A percentile compares a stretch with the other conserved stretches of the same genome.
phyloP scores from a whole-genome alignment of 441 rosid genomes.

The Erodium trifolium region DNA sequence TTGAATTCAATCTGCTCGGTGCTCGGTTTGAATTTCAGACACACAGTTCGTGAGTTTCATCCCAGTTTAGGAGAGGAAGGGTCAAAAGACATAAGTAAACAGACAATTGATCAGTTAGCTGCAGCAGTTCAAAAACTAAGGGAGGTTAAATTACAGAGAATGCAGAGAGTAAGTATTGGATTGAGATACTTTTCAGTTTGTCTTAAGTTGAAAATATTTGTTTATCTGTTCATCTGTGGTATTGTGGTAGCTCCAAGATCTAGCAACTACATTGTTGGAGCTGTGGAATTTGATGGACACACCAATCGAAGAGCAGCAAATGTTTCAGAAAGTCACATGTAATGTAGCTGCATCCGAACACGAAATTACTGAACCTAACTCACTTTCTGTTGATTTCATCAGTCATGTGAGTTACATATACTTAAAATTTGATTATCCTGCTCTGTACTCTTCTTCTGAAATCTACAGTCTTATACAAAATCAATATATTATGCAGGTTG shows the following conservation, averaged over 20 bases:
- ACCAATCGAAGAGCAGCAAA: slow-evolving; percentile 88
- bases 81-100: slow-evolving; percentile 51
- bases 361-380: slow-evolving; percentile 81
- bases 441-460: slow-evolving; percentile 6
- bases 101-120: slow-evolving; percentile 48
- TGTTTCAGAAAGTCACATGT: slow-evolving; percentile 76
- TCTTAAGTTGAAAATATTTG: slow-evolving; percentile 13
- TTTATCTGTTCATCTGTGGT: slow-evolving; percentile 6
- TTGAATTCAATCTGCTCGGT: slow-evolving; percentile 58
- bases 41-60: slow-evolving; percentile 45
- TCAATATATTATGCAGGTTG: slow-evolving; percentile 46
- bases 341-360: slow-evolving; percentile 91
- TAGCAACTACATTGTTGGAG: slow-evolving; percentile 81
- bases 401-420: slow-evolving; percentile 47
- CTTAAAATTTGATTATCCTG: slow-evolving; percentile 6
- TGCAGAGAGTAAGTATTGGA: slow-evolving; percentile 55
- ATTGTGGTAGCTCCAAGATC: slow-evolving; percentile 80
- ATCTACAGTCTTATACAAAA: slow-evolving; percentile 6
- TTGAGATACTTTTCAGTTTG: background rate
- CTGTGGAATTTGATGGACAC: slow-evolving; percentile 98
- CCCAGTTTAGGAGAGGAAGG: slow-evolving; percentile 52
- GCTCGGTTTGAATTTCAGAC: slow-evolving; percentile 74
- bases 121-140: slow-evolving; percentile 47
- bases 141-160: slow-evolving; percentile 81
- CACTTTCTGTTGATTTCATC: slow-evolving; percentile 70